These are phyloP conservation scores for Inga laurina DNA, from an alignment of 306 rosid species.

Conservation along the genomic window DNA sequence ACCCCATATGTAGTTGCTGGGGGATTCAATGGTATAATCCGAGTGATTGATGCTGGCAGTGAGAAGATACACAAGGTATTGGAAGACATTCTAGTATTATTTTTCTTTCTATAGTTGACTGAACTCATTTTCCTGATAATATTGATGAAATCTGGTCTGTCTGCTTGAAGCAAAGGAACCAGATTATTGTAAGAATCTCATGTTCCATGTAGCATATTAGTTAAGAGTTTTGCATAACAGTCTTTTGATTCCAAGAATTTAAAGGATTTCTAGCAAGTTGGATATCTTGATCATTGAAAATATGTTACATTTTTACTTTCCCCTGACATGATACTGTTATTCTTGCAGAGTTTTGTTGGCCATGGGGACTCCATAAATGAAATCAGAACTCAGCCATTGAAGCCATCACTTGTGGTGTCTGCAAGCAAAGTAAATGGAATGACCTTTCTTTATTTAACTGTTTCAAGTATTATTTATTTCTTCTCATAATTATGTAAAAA, in stretches of 20 bases:
- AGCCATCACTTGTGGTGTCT: slow-evolving; percentile 81
- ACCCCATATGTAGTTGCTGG: slow-evolving; percentile 80
- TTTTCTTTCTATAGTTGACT: not conserved
- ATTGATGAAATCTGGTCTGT: slow-evolving; percentile 19
- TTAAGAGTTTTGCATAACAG: slow-evolving; percentile 1
- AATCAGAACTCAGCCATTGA: slow-evolving; percentile 83
- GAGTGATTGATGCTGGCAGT: slow-evolving; percentile 76
- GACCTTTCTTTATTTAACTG: slow-evolving; percentile 2
- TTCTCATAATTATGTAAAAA: slow-evolving; percentile 35
- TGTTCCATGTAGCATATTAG: slow-evolving; percentile 15
- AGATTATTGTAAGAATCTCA: not conserved
- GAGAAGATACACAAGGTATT: slow-evolving; percentile 90
- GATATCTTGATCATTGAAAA: slow-evolving; percentile 20
- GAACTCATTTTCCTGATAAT: not conserved
- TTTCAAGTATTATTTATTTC: slow-evolving; percentile 19
- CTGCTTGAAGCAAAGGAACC: slow-evolving; percentile 20
- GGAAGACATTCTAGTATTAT: not conserved
- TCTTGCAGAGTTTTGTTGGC: slow-evolving; percentile 85
- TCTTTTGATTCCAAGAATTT: not conserved
- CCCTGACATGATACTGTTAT: slow-evolving; percentile 2
- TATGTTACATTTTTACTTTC: slow-evolving; percentile 11
- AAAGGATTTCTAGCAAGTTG: not conserved
- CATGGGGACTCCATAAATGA: slow-evolving; percentile 97
- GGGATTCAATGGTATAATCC: slow-evolving; percentile 83
- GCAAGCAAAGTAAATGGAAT: slow-evolving; percentile 78